Percentiles rank a stretch among this genome's conserved stretches.
Conservation (phyloP, 805 yeast genomes). For the Yarrowia osloensis region DNA sequence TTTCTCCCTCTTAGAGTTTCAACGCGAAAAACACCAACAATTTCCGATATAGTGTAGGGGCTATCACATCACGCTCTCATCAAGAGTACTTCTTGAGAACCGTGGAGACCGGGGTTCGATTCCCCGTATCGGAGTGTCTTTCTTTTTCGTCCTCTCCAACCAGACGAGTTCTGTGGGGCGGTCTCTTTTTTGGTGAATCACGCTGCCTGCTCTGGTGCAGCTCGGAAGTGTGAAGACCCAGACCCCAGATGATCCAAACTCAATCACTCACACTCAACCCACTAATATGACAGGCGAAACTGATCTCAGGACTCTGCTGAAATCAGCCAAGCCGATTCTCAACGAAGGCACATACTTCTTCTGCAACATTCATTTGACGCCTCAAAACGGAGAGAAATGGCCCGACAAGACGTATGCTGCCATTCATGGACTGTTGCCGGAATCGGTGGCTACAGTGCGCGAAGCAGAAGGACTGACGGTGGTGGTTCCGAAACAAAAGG, state of each 20-base stretch:
- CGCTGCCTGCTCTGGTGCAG: neutral
- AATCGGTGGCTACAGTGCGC: neutral
- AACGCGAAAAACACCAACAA: neutral
- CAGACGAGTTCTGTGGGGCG: neutral
- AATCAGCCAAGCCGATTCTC: slow-evolving; percentile 17
- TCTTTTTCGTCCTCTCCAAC: neutral
- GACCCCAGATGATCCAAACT: no score
- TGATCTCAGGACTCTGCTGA: neutral
- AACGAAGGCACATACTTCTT: slow-evolving; percentile 12
- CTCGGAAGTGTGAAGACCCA: no score
- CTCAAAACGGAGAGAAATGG: slow-evolving; percentile 4
- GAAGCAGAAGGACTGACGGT: slow-evolving; percentile 14
- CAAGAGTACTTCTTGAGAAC: slow-evolving; percentile 11
- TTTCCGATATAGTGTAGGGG: slow-evolving; percentile 28
- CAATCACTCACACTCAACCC: neutral
- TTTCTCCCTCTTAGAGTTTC: neutral
- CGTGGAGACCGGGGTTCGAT: slow-evolving; percentile 31
- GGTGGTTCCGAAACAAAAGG: slow-evolving; percentile 1
- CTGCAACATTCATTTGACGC: slow-evolving; percentile 14
- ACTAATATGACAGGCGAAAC: slow-evolving; percentile 6
- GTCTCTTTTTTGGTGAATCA: neutral
- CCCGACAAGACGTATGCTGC: slow-evolving; percentile 2
- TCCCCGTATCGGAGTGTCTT: slow-evolving; percentile 25
- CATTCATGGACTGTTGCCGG: slow-evolving; percentile 1
- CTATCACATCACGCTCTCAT: slow-evolving; percentile 28